Base-by-base conservation (phyloP, 208 protist species). In the Sergeia podlipaevii region DNA sequence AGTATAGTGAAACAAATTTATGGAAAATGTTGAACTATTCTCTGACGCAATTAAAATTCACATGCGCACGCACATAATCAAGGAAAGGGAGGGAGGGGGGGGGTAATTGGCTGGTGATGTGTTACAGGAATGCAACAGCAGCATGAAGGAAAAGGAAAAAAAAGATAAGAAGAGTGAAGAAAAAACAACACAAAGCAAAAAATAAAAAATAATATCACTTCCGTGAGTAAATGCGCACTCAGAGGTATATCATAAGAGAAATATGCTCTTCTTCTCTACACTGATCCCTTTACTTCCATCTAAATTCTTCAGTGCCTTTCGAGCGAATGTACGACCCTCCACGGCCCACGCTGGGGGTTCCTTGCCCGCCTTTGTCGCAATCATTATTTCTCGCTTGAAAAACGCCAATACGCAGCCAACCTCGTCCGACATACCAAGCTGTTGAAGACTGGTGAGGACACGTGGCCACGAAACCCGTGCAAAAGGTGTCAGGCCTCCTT, bases 361-460 rank as follows among this genome's bases (percentile, higher is more conserved):
- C 15, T 15, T 38, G 15, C 33, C n/a, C n/a, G n/a, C n/a, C n/a
- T n/a, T n/a, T n/a, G n/a, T n/a, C n/a, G n/a, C n/a, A n/a, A n/a
- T n/a, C n/a, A n/a, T 68, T 3, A 39, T 53, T 37, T 82, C 67
- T 21, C 62, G 65, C n/a, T 51, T 46, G 32, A 90, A 78, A 34
- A 90, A 93, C 4, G 37, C 13, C 6, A 54, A 38, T 8, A 90
- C 50, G 2, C 73, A 53, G 15, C 53, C 58, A 2, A 65, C 74
- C 60, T 90, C 76, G 0, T 59, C 39, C 13, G 8, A 3, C 29
- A 88, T 56, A 20, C 48, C 54, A 2, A 93, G 52, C 11, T 67
- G 65, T 2, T 57, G 32, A 11, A 93, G 59, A 34, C 74, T 79
- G 30, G 58, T n/a, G 36, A 74, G 53, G 5, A 89, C 67, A 39